Evolutionary conservation across 1,284 basidiomycete genomes (phyloP).

Genomic region (Salmacisia buchloeana): DNA sequence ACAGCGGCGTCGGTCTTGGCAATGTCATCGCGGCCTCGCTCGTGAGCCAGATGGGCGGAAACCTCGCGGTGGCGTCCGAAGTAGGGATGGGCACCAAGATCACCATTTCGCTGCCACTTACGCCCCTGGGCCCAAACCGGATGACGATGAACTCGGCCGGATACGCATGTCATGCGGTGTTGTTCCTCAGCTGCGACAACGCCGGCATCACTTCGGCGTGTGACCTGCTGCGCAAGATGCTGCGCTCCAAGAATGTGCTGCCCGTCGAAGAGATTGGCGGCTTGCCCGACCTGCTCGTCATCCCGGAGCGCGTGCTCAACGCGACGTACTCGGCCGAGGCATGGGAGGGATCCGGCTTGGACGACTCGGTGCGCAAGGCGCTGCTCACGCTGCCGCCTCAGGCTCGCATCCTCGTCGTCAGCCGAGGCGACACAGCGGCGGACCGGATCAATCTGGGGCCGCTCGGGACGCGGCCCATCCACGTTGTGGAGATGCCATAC

Average conservation of each 20-base stretch:
- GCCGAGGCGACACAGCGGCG: neutral
- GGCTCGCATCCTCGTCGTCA: conserved; percentile 14
- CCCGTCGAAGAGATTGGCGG: neutral
- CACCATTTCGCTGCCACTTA: conserved; percentile 19
- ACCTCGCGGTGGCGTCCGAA: conserved; percentile 26
- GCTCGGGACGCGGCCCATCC: neutral
- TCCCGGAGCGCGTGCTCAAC: conserved; percentile 5
- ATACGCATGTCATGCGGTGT: neutral
- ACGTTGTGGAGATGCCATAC: conserved; percentile 25
- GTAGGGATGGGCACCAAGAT: conserved; percentile 29
- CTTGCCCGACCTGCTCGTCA: conserved; percentile 12
- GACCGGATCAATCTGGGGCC: neutral
- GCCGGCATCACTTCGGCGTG: neutral
- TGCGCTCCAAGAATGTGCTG: conserved; percentile 5
- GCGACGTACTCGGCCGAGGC: neutral
- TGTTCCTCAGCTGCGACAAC: conserved; percentile 2
- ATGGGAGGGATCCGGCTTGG: neutral
- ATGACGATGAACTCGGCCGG: neutral
- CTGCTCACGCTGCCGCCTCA: neutral
- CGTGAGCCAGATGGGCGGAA: conserved; percentile 25
- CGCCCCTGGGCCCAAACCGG: neutral
- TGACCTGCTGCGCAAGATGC: neutral
- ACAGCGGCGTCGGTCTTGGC: conserved; percentile 33
- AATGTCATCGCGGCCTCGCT: conserved; percentile 35
- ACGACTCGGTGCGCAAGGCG: neutral